Conservation (phyloP, 1,139 yeast genomes). For the Meyerozyma sp. region DNA sequence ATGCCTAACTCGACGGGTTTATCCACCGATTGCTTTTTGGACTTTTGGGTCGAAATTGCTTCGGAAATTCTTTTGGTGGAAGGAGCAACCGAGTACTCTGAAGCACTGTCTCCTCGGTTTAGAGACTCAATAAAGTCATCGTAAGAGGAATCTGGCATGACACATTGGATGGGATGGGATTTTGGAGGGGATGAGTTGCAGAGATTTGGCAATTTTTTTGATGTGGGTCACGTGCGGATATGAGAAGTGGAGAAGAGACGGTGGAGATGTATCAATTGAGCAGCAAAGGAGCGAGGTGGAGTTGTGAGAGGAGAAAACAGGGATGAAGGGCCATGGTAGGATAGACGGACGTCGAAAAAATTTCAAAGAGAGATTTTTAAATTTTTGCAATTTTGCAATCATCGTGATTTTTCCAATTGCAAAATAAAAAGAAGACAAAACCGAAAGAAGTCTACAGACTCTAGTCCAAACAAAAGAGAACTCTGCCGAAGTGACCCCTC, state of each 20-base stretch:
- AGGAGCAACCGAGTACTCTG: background rate
- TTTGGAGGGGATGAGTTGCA: too few relatives aligned
- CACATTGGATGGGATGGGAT: background rate
- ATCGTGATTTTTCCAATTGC: too few relatives aligned
- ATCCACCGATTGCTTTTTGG: background rate
- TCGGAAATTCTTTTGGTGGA: background rate
- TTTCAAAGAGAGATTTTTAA: too few relatives aligned
- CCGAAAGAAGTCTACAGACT: too few relatives aligned
- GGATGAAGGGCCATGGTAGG: background rate
- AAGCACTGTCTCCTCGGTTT: background rate
- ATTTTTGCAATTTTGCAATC: too few relatives aligned
- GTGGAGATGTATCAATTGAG: background rate
- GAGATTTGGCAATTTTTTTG: background rate
- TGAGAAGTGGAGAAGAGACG: background rate
- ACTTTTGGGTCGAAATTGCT: background rate
- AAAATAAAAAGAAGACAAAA: too few relatives aligned
- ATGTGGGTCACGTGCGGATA: background rate
- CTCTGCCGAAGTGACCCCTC: too few relatives aligned
- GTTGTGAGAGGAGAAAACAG: background rate
- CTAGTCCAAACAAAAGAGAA: too few relatives aligned
- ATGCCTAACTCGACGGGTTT: background rate
- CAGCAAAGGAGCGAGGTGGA: background rate
- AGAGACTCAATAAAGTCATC: background rate
- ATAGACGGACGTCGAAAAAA: too few relatives aligned
- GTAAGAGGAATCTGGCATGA: slow-evolving; percentile 1